Base-by-base conservation (phyloP, 768 basidiomycete genomes). In the Zangia roseola region DNA sequence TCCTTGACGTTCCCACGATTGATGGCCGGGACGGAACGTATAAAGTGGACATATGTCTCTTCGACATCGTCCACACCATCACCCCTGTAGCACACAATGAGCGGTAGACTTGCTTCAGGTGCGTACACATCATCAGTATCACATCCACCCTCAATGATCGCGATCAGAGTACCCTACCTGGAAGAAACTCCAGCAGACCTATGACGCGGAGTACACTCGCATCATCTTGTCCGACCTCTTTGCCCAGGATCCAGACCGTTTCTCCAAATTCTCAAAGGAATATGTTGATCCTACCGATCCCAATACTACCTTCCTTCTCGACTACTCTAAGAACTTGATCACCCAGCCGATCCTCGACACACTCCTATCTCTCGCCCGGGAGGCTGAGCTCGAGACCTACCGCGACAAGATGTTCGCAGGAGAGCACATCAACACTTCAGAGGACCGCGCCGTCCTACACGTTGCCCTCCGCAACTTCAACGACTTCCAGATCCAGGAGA, bases 401-500 rank as follows among this genome's bases (percentile, higher is more conserved):
- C 82, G 94, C 45, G 88, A 97, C 69, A 84, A 83, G 71, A 97
- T 98, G 94, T 97, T 95, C 66, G 70, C 86, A 2, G 95, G 97
- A 38, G 84, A 89, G 68, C 97, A 97, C 70, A 97, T 98, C 79
- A 98, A 98, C 76, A 98, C 94, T 16, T 94, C 93, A 20, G 97
- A 98, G 69, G 94, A 91, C 63, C 92, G 97, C 46, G 91, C 97
- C 2, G 97, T 98, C 6, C 81, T 99, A 3, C 97, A 99, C 69
- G 76, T 97, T 51, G 95, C 97, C 6, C 80, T 99, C 42, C 85
- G 97, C 55, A 83, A 86, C 72, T 71, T 79, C 57, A 79, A 85
- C 51, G 83, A 87, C 55, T 92, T 88, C 72, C 74, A 80, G 61
- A 93, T 95, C 69, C 59, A 72, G 39, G 97, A 97, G 71, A 71